These are phyloP conservation scores for Jamesozyma spencerorum DNA, from an alignment of 805 yeast species.

Conservation along the genomic window DNA sequence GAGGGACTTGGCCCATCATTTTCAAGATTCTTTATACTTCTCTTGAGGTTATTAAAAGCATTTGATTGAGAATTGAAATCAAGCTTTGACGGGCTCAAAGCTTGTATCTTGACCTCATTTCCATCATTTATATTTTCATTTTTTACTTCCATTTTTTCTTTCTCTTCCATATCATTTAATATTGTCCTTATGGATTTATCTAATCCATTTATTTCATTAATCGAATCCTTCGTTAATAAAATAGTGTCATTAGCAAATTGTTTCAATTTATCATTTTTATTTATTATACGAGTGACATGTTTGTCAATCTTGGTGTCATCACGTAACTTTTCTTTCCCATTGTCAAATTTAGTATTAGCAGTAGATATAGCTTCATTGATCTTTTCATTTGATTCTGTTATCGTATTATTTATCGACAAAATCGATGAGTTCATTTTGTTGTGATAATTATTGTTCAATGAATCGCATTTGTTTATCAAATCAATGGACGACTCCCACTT, in stretches of 20 bases:
- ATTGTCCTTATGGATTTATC: conserved; percentile 8
- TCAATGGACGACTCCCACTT: conserved; percentile 27
- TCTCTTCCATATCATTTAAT: conserved; percentile 5
- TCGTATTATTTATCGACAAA: conserved; percentile 12
- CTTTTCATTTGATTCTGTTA: conserved; percentile 12
- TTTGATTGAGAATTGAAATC: too few species aligned
- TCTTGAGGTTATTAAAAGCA: not conserved
- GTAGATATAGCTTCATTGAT: conserved; percentile 13
- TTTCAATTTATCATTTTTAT: conserved; percentile 12
- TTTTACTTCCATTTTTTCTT: not conserved
- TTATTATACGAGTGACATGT: conserved; percentile 14
- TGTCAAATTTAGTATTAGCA: conserved; percentile 10
- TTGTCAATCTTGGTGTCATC: conserved; percentile 9
- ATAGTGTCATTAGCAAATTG: conserved; percentile 6
- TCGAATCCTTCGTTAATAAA: conserved; percentile 5
- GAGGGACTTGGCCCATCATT: not conserved
- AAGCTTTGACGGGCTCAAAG: not conserved
- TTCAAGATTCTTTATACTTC: not conserved
- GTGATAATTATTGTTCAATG: conserved; percentile 19
- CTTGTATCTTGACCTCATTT: not conserved
- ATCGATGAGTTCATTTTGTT: conserved; percentile 14
- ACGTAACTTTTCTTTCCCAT: conserved; percentile 5
- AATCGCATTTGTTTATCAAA: conserved; percentile 28
- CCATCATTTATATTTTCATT: not conserved
- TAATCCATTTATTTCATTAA: conserved; percentile 7